Evolutionary conservation across 257 asterid species (phyloP).

Genomic region (Solanum dulcamara): DNA sequence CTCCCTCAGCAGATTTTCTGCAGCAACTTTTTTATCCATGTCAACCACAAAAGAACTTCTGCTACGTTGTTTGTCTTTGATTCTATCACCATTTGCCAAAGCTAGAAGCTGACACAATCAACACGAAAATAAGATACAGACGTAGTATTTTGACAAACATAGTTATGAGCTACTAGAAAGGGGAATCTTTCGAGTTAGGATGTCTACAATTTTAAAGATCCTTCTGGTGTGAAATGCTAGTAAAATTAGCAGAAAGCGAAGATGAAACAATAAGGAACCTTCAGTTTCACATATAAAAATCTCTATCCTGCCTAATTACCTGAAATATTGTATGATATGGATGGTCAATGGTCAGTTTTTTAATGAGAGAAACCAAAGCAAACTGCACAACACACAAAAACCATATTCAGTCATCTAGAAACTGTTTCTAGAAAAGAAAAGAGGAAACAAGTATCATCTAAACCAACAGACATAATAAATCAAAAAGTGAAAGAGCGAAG

Average conservation of each 20-base stretch:
- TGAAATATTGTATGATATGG: slow-evolving; percentile 95
- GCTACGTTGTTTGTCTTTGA: slow-evolving; percentile 96
- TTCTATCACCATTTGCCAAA: slow-evolving; percentile 92
- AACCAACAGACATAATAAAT: not conserved
- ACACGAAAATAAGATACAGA: slow-evolving; percentile 7
- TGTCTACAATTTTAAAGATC: not conserved
- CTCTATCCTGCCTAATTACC: slow-evolving; percentile 25
- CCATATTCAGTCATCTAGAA: not conserved
- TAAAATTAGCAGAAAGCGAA: not conserved
- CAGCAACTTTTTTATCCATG: slow-evolving; percentile 87
- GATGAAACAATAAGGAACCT: not conserved
- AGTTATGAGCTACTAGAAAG: not conserved
- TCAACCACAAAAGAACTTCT: slow-evolving; percentile 91
- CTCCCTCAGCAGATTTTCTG: slow-evolving; percentile 82
- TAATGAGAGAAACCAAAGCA: slow-evolving; percentile 85
- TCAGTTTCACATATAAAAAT: not conserved
- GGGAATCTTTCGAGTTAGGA: not conserved
- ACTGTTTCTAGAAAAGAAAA: not conserved
- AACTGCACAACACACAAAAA: slow-evolving; percentile 34
- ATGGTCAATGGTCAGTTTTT: slow-evolving; percentile 89
- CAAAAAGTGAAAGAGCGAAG: not conserved
- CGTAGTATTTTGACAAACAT: not conserved
- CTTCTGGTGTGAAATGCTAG: not conserved
- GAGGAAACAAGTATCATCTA: not conserved
- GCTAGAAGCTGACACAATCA: slow-evolving; percentile 62